Evolutionary conservation across 2,329 filamentous ascomycete genomes (phyloP).

Genomic region (Ilyonectria sp.): DNA sequence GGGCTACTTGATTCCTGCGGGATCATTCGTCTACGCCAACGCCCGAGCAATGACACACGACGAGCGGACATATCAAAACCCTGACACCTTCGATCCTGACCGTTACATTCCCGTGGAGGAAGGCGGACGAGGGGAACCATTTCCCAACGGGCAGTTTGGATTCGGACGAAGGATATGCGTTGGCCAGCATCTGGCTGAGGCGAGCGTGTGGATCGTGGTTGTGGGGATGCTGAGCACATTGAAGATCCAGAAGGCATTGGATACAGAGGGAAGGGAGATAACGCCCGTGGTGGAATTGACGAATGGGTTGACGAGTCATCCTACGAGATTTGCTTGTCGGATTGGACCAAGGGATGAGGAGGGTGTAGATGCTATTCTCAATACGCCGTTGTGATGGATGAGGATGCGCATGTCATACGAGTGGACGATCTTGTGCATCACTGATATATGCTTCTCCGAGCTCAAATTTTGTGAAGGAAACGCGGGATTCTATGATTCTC

Average conservation of each 20-base stretch:
- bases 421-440: not conserved
- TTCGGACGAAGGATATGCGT: constrained; percentile 67
- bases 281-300: constrained; percentile 47
- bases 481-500: too few species aligned
- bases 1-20: constrained; percentile 71
- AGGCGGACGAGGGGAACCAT: constrained; percentile 61
- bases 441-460: too few species aligned
- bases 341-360: constrained; percentile 44
- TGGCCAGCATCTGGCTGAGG: constrained; percentile 65
- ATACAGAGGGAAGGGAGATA: constrained; percentile 54
- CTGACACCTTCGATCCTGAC: constrained; percentile 62
- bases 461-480: too few species aligned
- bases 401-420: not conserved
- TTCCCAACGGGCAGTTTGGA: constrained; percentile 64
- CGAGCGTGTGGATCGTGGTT: constrained; percentile 59
- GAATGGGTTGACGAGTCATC: constrained; percentile 48
- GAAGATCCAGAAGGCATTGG: constrained; percentile 51
- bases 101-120: constrained; percentile 55
- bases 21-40: constrained; percentile 61
- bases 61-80: constrained; percentile 56
- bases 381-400: constrained; percentile 7
- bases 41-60: constrained; percentile 62
- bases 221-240: constrained; percentile 58
- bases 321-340: constrained; percentile 44
- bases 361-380: constrained; percentile 28